A percentile compares a stretch with the other conserved stretches of the same genome.
These are phyloP conservation scores for Gracilaria gracilis DNA, from an alignment of 23 red algal species.

Conservation along the genomic window DNA sequence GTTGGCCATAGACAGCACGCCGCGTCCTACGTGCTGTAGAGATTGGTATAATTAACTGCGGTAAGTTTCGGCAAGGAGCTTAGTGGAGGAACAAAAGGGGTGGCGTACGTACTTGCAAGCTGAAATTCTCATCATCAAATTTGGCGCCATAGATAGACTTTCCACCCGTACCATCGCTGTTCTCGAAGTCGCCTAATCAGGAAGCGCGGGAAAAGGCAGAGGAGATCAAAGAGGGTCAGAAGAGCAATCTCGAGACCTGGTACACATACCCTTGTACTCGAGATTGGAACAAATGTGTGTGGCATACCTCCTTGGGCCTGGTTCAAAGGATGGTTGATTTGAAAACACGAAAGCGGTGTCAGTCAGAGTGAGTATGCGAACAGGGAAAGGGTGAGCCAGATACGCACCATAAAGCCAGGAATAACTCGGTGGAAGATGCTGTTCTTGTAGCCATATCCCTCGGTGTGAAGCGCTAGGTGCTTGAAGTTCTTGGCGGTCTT, in stretches of 20 bases:
- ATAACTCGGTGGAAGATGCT: constrained; percentile 92
- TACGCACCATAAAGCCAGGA: constrained; percentile 75
- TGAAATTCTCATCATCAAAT: constrained; percentile 94
- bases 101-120: constrained; percentile 57
- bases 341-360: not conserved
- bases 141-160: constrained; percentile 86
- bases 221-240: not conserved
- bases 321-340: not conserved
- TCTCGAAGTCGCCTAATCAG: constrained; percentile 83
- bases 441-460: constrained; percentile 85
- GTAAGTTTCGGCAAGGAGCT: not conserved
- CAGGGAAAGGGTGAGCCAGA: too few relatives aligned
- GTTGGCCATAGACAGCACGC: constrained; percentile 87
- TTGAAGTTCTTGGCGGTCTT: constrained; percentile 93
- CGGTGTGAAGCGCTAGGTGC: constrained; percentile 61
- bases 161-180: constrained; percentile 89
- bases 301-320: constrained; percentile 73
- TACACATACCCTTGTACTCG: too few relatives aligned
- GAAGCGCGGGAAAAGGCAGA: too few relatives aligned
- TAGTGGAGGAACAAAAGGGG: not conserved
- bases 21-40: constrained; percentile 27
- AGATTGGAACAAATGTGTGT: not conserved
- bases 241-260: not conserved
- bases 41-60: not conserved
- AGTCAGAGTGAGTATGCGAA: too few relatives aligned